A percentile compares a stretch with the other conserved stretches of the same genome.
These are phyloP conservation scores for Plasmodium chabaudi DNA, from an alignment of 169 alveolate species.

Conservation along the genomic window DNA sequence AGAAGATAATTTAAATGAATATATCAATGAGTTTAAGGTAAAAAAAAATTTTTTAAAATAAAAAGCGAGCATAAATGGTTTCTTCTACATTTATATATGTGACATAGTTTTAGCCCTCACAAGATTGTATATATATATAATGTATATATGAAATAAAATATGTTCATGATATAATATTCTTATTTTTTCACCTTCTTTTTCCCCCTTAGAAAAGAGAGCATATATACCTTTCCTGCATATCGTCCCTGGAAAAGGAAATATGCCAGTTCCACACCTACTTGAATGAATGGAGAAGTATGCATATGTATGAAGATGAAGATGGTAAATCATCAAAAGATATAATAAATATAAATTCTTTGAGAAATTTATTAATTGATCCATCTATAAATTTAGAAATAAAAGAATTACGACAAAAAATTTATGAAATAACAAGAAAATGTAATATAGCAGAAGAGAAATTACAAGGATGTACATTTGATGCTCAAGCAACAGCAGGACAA, in stretches of 20 bases:
- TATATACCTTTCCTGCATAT: slow-evolving; percentile 61
- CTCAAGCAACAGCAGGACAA: slow-evolving; percentile 83
- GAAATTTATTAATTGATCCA: slow-evolving; percentile 78
- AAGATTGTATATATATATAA: not conserved
- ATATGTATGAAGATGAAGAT: slow-evolving; percentile 69
- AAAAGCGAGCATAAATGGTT: not conserved
- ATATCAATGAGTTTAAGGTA: slow-evolving; percentile 53
- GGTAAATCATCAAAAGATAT: slow-evolving; percentile 27
- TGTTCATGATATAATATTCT: not conserved
- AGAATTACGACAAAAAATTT: slow-evolving; percentile 67
- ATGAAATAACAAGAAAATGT: slow-evolving; percentile 76
- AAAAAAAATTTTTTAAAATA: not conserved
- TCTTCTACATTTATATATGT: not conserved
- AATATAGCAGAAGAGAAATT: slow-evolving; percentile 77
- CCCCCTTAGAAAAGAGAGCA: slow-evolving; percentile 47
- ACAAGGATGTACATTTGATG: slow-evolving; percentile 79
- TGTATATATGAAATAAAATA: slow-evolving; percentile 3
- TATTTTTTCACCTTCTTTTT: not conserved
- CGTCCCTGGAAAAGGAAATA: slow-evolving; percentile 61
- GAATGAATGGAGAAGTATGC: slow-evolving; percentile 73
- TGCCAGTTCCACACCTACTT: slow-evolving; percentile 54
- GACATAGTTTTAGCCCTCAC: not conserved
- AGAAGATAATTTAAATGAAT: slow-evolving; percentile 38
- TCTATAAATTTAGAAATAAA: slow-evolving; percentile 79
- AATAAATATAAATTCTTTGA: slow-evolving; percentile 32